phyloP scores from a whole-genome alignment of 352 stramenopile species.

The Aphanomyces euteiches region DNA sequence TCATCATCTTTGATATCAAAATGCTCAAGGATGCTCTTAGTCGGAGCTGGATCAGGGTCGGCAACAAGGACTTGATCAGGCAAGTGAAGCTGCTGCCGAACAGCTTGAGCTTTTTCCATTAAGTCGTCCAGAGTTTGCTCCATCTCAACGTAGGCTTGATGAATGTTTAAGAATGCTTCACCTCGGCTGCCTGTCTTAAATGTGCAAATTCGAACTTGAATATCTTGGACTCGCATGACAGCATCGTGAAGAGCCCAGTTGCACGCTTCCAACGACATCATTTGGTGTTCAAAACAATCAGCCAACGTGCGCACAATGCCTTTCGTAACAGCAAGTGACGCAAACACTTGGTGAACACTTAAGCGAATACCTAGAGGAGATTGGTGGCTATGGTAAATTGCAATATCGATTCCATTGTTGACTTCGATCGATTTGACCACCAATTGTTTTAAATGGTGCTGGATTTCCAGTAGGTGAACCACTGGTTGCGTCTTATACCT shows the following conservation, averaged over 20 bases:
- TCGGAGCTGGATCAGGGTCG: not conserved
- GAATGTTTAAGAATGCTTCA: slow-evolving; percentile 16
- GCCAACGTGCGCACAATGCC: slow-evolving; percentile 3
- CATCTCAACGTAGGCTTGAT: slow-evolving; percentile 15
- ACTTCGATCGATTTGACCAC: slow-evolving; percentile 57
- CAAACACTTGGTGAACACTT: not conserved
- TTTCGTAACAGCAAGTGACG: slow-evolving; percentile 8
- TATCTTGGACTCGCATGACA: slow-evolving; percentile 5
- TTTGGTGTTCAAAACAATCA: slow-evolving; percentile 22
- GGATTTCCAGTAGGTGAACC: not conserved
- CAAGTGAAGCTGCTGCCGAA: not conserved
- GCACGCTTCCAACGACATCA: not conserved
- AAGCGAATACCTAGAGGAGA: slow-evolving; percentile 41
- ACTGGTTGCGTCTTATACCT: not conserved
- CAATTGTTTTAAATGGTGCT: slow-evolving; percentile 37
- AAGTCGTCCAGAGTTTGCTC: not conserved
- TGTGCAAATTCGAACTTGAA: slow-evolving; percentile 25
- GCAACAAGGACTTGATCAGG: not conserved
- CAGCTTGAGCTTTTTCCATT: slow-evolving; percentile 10
- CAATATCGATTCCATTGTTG: slow-evolving; percentile 56
- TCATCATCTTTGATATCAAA: slow-evolving; percentile 29
- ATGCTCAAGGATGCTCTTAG: slow-evolving; percentile 29
- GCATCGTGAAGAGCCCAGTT: slow-evolving; percentile 22
- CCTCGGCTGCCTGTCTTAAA: slow-evolving; percentile 12
- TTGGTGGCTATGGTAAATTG: slow-evolving; percentile 68